Conservation (phyloP, 1,284 basidiomycete species). For the Cutaneotrichosporon cyanovorans region DNA sequence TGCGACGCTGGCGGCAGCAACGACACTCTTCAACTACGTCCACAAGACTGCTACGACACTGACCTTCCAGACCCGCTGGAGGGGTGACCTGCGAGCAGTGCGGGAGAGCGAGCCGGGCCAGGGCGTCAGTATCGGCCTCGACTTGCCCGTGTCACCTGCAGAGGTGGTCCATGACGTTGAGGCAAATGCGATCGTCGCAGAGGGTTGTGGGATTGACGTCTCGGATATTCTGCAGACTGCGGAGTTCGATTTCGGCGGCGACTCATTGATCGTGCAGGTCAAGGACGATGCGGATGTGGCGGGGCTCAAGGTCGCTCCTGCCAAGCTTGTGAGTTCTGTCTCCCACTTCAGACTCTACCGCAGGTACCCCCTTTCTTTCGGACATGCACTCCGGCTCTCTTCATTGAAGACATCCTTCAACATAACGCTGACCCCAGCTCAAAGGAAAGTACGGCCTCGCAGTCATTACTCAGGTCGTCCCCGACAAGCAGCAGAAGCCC, state of each 20-base stretch:
- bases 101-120: constrained; percentile 10
- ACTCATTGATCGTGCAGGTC: constrained; percentile 1
- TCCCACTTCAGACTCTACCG: too few relatives aligned
- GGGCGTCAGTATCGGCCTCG: constrained; percentile 53
- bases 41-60: constrained; percentile 16
- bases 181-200: neutral
- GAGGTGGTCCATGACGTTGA: neutral
- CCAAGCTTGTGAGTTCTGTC: constrained; percentile 3
- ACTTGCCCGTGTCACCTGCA: constrained; percentile 56
- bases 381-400: too few relatives aligned
- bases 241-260: constrained; percentile 15
- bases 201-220: neutral
- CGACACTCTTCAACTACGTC: constrained; percentile 23
- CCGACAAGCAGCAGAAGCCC: constrained; percentile 5
- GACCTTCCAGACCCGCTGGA: constrained; percentile 26
- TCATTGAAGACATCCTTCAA: neutral
- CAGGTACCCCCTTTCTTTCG: too few relatives aligned
- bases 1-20: constrained; percentile 33
- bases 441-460: neutral
- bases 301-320: constrained; percentile 12
- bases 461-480: constrained; percentile 26
- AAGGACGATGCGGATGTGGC: constrained; percentile 18
- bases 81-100: constrained; percentile 25
- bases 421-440: neutral
- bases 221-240: constrained; percentile 9